Evolutionary conservation across 2,329 filamentous ascomycete genomes (phyloP), one percentile per base, ranked within the genome.

Genomic region (Ophiosphaerella narmari): DNA sequence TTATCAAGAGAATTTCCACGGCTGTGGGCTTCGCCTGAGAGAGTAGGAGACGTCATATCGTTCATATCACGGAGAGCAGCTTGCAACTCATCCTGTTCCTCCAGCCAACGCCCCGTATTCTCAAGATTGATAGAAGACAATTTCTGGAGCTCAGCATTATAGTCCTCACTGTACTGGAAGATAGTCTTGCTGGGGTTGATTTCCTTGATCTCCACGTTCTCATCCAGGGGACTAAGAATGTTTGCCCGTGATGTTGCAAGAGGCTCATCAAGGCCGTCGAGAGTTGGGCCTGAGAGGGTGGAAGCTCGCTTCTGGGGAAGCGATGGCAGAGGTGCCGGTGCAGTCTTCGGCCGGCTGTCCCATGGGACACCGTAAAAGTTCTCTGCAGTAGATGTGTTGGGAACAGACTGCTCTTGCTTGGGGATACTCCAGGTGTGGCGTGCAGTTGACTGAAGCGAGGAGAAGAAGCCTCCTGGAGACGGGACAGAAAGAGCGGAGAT

Each of bases 401-500:
- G 91, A 1, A 85, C 85, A 3, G 71, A 70, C 9, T 74, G 72
- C 12, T 70, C 65, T 23, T 55, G 58, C 43, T 65, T 66, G 16
- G 65, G 63, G 8, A 87, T 77, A 65, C 90, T 86, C 93, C 93
- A 97, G 11, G 92, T 94, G 65, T 87, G 86, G 44, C 91, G 85
- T 33, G 87, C 86, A 45, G 85, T 83, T 3, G 87, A 84, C 33
- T 88, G 90, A 24, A 97, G 82, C 0, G 88, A 91, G 2, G 90
- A 90, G 74, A 97, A 97, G 79, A 97, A 97, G 1, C 89, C 91
- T 23, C 90, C 88, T 0, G 93, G 93, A 0, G 93, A 97, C 5
- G 92, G 93, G 31, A 97, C 91, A 23, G 92, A 92, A 16, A 97
- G 82, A 51, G 84, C 86, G 16, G 89, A 92, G 55, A 97, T 81